Conservation (phyloP, 495 filamentous ascomycete species). For the Hypoxylon lienhwacheense region DNA sequence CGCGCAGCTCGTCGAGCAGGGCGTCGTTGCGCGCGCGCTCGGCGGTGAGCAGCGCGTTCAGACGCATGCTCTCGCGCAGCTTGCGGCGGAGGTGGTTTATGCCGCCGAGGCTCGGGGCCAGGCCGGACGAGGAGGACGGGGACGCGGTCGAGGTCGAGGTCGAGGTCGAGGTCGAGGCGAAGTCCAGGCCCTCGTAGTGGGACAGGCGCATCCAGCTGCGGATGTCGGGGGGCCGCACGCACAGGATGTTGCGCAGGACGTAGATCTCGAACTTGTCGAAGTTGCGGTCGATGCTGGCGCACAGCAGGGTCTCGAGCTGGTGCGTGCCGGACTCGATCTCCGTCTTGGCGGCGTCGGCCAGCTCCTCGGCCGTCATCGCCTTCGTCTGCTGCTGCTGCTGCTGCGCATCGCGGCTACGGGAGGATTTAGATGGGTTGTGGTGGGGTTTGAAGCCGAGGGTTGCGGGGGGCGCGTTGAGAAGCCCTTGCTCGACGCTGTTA, state of each 20-base stretch:
- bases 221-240: slow-evolving; percentile 67
- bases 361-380: too few relatives aligned
- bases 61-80: slow-evolving; percentile 76
- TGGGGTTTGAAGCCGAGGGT: slow-evolving; percentile 71
- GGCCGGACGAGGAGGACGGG: background rate
- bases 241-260: slow-evolving; percentile 84
- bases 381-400: slow-evolving; percentile 57
- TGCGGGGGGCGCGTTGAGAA: slow-evolving; percentile 69
- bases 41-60: slow-evolving; percentile 71
- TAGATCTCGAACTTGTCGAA: slow-evolving; percentile 97
- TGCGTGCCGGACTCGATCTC: slow-evolving; percentile 92
- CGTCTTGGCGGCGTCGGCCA: slow-evolving; percentile 59
- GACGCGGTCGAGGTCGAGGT: slow-evolving; percentile 13
- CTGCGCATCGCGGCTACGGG: slow-evolving; percentile 40
- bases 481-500: slow-evolving; percentile 76
- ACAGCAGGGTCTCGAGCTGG: slow-evolving; percentile 92
- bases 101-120: slow-evolving; percentile 60
- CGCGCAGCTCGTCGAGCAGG: slow-evolving; percentile 65
- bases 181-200: slow-evolving; percentile 72
- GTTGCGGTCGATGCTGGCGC: slow-evolving; percentile 90
- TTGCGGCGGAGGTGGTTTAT: slow-evolving; percentile 73
- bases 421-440: slow-evolving; percentile 31
- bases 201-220: slow-evolving; percentile 74
- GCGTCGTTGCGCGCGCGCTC: slow-evolving; percentile 77
- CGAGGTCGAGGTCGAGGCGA: slow-evolving; percentile 4